Conservation (phyloP, 1,284 basidiomycete species). For the Apiotrichum gracile region DNA sequence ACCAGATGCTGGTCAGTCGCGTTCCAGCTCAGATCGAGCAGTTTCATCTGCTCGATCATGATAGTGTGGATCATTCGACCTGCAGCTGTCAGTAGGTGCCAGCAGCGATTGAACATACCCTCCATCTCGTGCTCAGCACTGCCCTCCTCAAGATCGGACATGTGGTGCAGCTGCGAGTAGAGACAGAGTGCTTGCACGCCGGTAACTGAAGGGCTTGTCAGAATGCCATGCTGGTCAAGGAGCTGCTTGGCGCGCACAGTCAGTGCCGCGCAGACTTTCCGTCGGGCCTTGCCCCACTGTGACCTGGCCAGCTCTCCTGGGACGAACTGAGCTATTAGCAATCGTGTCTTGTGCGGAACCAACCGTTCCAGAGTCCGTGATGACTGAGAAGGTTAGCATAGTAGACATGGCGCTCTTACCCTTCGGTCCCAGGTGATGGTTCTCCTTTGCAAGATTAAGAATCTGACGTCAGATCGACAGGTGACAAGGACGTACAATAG, state of each 20-base stretch:
- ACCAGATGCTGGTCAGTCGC: constrained; percentile 6
- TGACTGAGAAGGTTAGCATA: constrained; percentile 18
- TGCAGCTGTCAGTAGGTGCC: constrained; percentile 4
- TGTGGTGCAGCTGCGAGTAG: constrained; percentile 27
- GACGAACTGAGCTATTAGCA: not conserved
- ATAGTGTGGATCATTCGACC: constrained; percentile 23
- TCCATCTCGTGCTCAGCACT: constrained; percentile 21
- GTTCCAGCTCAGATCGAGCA: constrained; percentile 28
- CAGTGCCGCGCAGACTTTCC: constrained; percentile 27
- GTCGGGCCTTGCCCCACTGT: constrained; percentile 29
- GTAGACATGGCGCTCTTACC: not conserved
- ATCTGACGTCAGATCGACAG: constrained; percentile 9
- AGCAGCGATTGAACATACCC: constrained; percentile 17
- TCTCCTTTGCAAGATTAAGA: constrained; percentile 17
- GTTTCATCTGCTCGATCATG: constrained; percentile 30
- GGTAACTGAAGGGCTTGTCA: constrained; percentile 25
- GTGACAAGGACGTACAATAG: constrained; percentile 20
- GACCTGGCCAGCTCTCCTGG: constrained; percentile 15
- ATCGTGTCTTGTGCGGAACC: not conserved
- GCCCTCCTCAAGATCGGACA: constrained; percentile 19
- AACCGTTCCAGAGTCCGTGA: constrained; percentile 22
- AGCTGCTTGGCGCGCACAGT: constrained; percentile 24
- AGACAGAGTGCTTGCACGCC: constrained; percentile 31
- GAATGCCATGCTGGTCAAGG: constrained; percentile 27
- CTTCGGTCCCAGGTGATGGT: constrained; percentile 1